These are phyloP conservation scores for Diaporthe sp. DNA, from an alignment of 2,329 filamentous ascomycete genomes.

Conservation along the genomic window DNA sequence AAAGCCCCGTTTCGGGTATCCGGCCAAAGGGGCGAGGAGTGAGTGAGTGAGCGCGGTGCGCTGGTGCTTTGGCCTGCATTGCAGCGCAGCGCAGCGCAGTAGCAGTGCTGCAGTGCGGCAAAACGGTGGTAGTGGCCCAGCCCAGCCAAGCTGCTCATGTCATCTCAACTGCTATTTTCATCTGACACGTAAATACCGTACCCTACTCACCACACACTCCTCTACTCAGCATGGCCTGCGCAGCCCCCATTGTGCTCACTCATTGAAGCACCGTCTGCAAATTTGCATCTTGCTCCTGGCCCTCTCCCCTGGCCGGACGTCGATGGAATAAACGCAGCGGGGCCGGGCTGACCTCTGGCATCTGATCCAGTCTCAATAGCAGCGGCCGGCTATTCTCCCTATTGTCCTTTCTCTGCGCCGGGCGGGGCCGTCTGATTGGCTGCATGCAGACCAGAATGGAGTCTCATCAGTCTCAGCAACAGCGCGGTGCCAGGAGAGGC, in stretches of 20 bases:
- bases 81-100: not conserved
- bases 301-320: not conserved
- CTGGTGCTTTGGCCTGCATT: slow-evolving; percentile 11
- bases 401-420: slow-evolving; percentile 27
- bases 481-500: slow-evolving; percentile 35
- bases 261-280: slow-evolving; percentile 12
- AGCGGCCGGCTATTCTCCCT: slow-evolving; percentile 17
- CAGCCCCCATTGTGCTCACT: slow-evolving; percentile 26
- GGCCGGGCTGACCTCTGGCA: slow-evolving; percentile 25
- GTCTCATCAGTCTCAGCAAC: slow-evolving; percentile 38
- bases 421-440: slow-evolving; percentile 39
- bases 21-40: slow-evolving; percentile 31
- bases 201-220: slow-evolving; percentile 27
- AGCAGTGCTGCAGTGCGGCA: slow-evolving; percentile 14
- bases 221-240: slow-evolving; percentile 22
- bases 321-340: slow-evolving; percentile 5
- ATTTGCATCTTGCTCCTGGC: slow-evolving; percentile 8
- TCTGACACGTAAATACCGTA: slow-evolving; percentile 38
- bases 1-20: slow-evolving; percentile 3
- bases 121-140: slow-evolving; percentile 11
- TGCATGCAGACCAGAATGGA: slow-evolving; percentile 39
- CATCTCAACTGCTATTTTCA: slow-evolving; percentile 38
- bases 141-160: slow-evolving; percentile 30
- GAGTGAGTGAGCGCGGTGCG: not conserved
- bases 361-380: slow-evolving; percentile 2